Conservation (phyloP, 805 yeast genomes). For the Starmerella bombicola region DNA sequence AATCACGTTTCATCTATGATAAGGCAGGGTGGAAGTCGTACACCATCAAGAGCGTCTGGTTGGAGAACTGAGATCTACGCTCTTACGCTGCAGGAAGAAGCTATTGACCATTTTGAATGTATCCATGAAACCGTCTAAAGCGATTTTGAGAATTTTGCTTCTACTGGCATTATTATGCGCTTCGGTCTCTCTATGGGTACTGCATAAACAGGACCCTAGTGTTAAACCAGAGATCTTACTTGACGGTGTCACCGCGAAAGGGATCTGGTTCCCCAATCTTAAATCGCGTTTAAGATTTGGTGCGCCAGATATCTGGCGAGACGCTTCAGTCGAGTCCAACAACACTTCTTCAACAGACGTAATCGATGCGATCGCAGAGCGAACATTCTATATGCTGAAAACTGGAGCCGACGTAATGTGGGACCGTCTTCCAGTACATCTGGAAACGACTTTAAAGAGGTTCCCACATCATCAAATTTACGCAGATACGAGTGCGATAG, state of each 20-base stretch:
- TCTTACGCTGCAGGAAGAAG: too few relatives aligned
- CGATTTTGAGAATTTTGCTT: too few relatives aligned
- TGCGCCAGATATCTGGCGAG: conserved; percentile 8
- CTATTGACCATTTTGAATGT: too few relatives aligned
- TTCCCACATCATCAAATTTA: conserved; percentile 30
- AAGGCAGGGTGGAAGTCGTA: too few relatives aligned
- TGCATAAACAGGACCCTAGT: too few relatives aligned
- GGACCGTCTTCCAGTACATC: conserved; percentile 31
- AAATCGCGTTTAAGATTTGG: conserved; percentile 3
- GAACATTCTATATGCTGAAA: conserved; percentile 29
- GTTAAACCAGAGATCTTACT: too few relatives aligned
- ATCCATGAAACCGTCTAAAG: too few relatives aligned
- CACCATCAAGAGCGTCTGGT: too few relatives aligned
- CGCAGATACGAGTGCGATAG: conserved; percentile 27
- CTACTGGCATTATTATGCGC: too few relatives aligned
- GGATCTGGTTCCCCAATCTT: conserved; percentile 9
- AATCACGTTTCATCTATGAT: too few relatives aligned
- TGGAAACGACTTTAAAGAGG: conserved; percentile 29
- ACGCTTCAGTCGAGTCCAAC: neutral
- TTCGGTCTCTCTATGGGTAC: too few relatives aligned
- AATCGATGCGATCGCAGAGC: conserved; percentile 12
- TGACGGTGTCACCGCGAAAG: neutral
- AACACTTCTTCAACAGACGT: neutral
- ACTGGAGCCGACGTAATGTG: conserved; percentile 31
- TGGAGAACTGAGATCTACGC: too few relatives aligned